Percentiles rank a stretch among this genome's conserved stretches.
phyloP scores from a whole-genome alignment of 2,329 filamentous ascomycete species.

The Penicillium olsonii region DNA sequence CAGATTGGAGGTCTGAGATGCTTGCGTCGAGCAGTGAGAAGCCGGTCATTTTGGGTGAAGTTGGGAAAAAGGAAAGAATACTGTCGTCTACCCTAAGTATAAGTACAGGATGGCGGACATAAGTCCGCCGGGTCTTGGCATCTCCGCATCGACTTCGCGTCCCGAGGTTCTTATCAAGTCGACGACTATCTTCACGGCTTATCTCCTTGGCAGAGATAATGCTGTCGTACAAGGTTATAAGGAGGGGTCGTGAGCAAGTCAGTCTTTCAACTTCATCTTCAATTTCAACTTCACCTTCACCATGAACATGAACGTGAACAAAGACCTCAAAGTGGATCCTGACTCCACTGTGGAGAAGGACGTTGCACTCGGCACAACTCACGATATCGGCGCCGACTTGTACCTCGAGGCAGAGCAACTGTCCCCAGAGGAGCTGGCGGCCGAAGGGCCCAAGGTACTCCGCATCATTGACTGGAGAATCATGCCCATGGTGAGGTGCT shows the following conservation, averaged over 20 bases:
- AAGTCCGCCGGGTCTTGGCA: slow-evolving; percentile 5
- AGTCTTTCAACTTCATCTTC: not conserved
- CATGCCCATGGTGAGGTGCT: slow-evolving; percentile 45
- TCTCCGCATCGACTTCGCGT: slow-evolving; percentile 1
- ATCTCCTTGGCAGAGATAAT: slow-evolving; percentile 18
- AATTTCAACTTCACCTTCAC: not conserved
- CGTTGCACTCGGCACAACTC: slow-evolving; percentile 22
- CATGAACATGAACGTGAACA: slow-evolving; percentile 21
- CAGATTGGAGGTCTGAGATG: slow-evolving; percentile 47
- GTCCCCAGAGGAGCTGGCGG: slow-evolving; percentile 46
- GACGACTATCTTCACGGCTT: slow-evolving; percentile 5
- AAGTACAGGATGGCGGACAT: slow-evolving; percentile 1
- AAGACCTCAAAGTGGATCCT: slow-evolving; percentile 19
- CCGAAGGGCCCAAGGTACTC: slow-evolving; percentile 44
- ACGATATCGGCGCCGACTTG: slow-evolving; percentile 49
- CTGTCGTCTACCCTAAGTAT: not conserved
- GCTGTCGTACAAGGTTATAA: no score
- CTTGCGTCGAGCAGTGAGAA: slow-evolving; percentile 49
- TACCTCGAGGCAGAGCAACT: slow-evolving; percentile 49
- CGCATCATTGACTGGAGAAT: slow-evolving; percentile 50
- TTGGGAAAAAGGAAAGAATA: not conserved
- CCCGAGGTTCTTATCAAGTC: not conserved
- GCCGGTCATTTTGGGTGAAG: no score
- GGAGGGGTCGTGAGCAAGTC: not conserved
- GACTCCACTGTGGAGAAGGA: slow-evolving; percentile 21